These are phyloP conservation scores for Pseudogymnoascus sp. DNA, from an alignment of 2,329 filamentous ascomycete genomes.

Conservation along the genomic window DNA sequence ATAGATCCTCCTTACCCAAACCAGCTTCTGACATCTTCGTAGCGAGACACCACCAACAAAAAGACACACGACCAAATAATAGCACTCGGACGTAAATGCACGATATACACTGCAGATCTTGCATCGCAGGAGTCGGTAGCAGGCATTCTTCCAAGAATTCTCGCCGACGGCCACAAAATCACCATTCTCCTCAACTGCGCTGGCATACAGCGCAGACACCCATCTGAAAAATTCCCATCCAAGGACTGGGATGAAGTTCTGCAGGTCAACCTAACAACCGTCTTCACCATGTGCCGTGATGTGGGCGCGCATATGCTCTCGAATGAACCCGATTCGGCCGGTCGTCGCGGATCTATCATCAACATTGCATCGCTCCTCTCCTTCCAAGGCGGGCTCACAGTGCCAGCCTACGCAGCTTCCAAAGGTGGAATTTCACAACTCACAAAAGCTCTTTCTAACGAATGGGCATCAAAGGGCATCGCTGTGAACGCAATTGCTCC, in stretches of 20 bases:
- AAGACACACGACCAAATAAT: conserved; percentile 55
- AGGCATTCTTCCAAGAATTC: conserved; percentile 51
- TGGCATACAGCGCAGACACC: conserved; percentile 77
- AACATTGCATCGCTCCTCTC: conserved; percentile 73
- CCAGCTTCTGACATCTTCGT: neutral
- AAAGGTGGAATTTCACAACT: conserved; percentile 78
- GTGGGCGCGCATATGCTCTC: conserved; percentile 70
- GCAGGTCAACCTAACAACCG: conserved; percentile 77
- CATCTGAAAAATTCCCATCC: conserved; percentile 67
- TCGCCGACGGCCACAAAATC: conserved; percentile 42
- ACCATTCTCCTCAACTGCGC: conserved; percentile 80
- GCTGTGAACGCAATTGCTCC: conserved; percentile 85
- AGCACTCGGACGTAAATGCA: conserved; percentile 57
- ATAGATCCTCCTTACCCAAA: neutral
- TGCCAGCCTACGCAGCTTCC: conserved; percentile 75
- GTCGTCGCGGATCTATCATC: conserved; percentile 62
- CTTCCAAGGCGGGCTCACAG: conserved; percentile 79
- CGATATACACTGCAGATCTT: conserved; percentile 65
- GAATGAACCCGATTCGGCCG: conserved; percentile 37
- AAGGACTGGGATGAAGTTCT: conserved; percentile 72
- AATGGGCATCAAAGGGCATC: conserved; percentile 72
- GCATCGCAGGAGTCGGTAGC: conserved; percentile 52
- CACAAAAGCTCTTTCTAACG: conserved; percentile 78
- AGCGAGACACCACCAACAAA: conserved; percentile 25
- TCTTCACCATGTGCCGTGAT: conserved; percentile 72